Evolutionary conservation across 306 rosid species (phyloP), one percentile per base, ranked within the genome.

Genomic region (Hylodesmum podocarpum): DNA sequence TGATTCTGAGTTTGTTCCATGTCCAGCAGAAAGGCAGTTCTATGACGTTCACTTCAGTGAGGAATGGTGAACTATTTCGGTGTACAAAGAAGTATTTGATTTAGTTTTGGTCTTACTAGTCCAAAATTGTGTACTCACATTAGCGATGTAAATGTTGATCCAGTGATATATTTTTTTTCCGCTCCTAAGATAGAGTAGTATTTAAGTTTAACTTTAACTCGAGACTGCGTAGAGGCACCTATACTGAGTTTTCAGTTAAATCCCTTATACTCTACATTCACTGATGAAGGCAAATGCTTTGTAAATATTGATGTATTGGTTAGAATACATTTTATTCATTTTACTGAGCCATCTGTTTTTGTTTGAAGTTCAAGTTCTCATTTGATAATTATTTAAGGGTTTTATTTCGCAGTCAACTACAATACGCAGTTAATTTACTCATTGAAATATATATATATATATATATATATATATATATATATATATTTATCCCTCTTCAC

Each of bases 91-190:
- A 69, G 76, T 22, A 29, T 66, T 16, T 64, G 72, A 46, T 49
- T 21, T 76, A 54, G 85, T 78, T 61, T 78, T 73, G 15, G 57
- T 51, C 69, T 59, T 59, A 47, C 28, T n/a, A 39, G 84, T 51
- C 67, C 37, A 18, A 21, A 66, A 27, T 62, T 77, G 34, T 69
- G 86, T 78, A 63, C 37, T 75, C 71, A 78, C 34, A 41, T 25
- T 76, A 76, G 87, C 39, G 3, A 75, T 90, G 86, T 86, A 83
- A 77, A 85, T 86, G 84, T 51, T 74, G 68, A 74, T 77, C 27
- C 67, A 36, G 11, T 55, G 39, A 39, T 55, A 70, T 29, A 34
- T 46, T 59, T 49, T 36, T 11, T 27, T 16, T 16, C 36, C 15
- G n/a, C n/a, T 61, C 41, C 43, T 72, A 77, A 71, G 83, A 61